Evolutionary conservation across 371 early-diverging fungal genomes (phyloP), one percentile per base, ranked within the genome.

Genomic region (Apophysomyces ossiformis): DNA sequence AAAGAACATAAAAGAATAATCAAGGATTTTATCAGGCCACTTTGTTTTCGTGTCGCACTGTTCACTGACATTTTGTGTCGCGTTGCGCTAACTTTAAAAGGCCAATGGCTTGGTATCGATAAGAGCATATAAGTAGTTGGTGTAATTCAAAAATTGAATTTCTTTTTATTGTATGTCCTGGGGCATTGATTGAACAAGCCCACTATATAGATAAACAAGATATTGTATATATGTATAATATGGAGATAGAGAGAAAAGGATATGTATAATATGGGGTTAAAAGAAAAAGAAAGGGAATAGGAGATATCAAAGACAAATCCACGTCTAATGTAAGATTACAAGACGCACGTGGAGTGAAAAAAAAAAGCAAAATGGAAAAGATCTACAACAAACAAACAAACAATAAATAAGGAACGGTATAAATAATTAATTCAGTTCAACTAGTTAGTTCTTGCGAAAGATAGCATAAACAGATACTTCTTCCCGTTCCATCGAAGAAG

Each of bases 301-400:
- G 32, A 61, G 16, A 61, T 61, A 41, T 44, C 61, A 61, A 39
- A 37, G 37, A 61, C 43, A 43, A 18, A n/a, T 58, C 43, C 38
- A 15, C 36, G 43, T 58, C 59, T 37, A 58, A 16, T 15, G 9
- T 58, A 37, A 43, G 16, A 58, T 37, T 18, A 58, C 43, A 21
- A 18, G 12, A 11, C 4, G 45, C 61, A 38, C 61, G 43, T 32
- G 45, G 32, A 15, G 43, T 41, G 41, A 5, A 39, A 41, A 61
- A n/a, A 15, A 26, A 38, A 26, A 2, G 32, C 32, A 26, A 26
- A 26, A 26, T 26, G 2, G 32, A 26, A 32, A 35, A 35, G 43
- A 32, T 41, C 43, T 59, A 41, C 41, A 41, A 41, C 41, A 41
- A 26, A 37, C 41, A 41, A 26, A 37, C n/a, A 16, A 32, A 43